phyloP scores from a whole-genome alignment of 805 yeast genomes.

The Saturnispora gosingensis region DNA sequence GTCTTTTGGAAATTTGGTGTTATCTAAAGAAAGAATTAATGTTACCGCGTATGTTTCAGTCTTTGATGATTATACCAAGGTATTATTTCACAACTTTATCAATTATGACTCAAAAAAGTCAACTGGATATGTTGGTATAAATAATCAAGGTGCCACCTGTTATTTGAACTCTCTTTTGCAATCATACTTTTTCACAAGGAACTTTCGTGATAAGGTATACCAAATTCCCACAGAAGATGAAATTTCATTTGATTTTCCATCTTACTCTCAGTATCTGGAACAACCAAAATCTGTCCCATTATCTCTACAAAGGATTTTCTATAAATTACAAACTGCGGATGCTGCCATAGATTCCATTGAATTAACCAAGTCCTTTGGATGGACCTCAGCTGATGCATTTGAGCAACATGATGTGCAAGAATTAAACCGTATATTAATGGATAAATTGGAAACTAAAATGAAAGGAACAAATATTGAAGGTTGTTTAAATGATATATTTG shows the following conservation, averaged over 20 bases:
- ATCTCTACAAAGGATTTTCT: conserved; percentile 83
- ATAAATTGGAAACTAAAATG: conserved; percentile 82
- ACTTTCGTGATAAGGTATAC: conserved; percentile 77
- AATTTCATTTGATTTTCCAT: conserved; percentile 25
- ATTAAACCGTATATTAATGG: conserved; percentile 90
- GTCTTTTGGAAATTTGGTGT: conserved; percentile 20
- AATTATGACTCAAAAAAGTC: conserved; percentile 79
- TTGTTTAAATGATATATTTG: conserved; percentile 71
- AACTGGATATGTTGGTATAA: conserved; percentile 88
- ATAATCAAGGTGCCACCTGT: conserved; percentile 98
- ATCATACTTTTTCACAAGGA: conserved; percentile 77
- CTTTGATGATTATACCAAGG: conserved; percentile 86
- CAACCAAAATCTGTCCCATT: conserved; percentile 55
- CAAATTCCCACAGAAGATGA: conserved; percentile 74
- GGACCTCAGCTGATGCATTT: conserved; percentile 94
- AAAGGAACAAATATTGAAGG: conserved; percentile 77
- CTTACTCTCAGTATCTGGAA: conserved; percentile 21
- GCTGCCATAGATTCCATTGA: conserved; percentile 79
- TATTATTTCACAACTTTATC: conserved; percentile 80
- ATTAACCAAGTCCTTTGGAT: conserved; percentile 87
- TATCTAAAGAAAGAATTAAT: conserved; percentile 48
- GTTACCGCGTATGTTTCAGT: conserved; percentile 71
- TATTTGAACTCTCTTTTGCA: conserved; percentile 88
- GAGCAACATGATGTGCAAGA: conserved; percentile 98
- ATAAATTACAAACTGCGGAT: conserved; percentile 61